Evolutionary conservation across 768 basidiomycete species (phyloP), one percentile per base, ranked within the genome.

Genomic region (Mycena epipterygia): DNA sequence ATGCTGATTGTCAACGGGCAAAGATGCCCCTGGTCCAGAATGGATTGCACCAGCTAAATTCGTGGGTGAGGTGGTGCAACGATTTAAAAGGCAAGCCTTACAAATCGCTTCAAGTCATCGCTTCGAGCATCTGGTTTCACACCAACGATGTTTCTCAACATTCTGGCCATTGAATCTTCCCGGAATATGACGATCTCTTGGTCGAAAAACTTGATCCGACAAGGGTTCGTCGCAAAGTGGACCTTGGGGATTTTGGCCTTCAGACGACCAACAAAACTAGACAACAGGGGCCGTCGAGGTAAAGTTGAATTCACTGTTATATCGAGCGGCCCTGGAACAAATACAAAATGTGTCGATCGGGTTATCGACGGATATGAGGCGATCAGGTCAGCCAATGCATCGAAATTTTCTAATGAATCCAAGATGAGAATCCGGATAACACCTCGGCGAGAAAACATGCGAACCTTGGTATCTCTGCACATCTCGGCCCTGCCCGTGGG

Each of bases 1-100:
- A 97, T 91, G 62, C 92, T 89, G 32, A 90, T 85, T 0, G 96
- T 91, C 30, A 99, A 82, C 0, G 98, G 98, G 17, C 90, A 90
- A n/a, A 99, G 87, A 82, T 99, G 97, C 41, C 93, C 91, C 81
- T 99, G 98, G 78, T 99, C 98, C 39, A 99, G 83, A 42, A 99
- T 91, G 0, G 97, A 93, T 82, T 98, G 96, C n/a, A 98, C 97
- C 63, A 98, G 89, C 97, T 98, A 73, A 21, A 41, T 16, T 57
- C 32, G 1, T 35, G 9, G 39, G 55, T 63, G 16, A 73, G 35
- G 12, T 12, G 8, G n/a, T 59, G 39, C 70, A 68, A 49, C 29
- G 35, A 55, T 29, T 33, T 16, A 51, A 72, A 41, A n/a, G n/a
- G 48, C 25, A 29, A 23, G 17, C 74, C 95, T 76, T 78, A 97